Base-by-base conservation (phyloP, 257 asterid species). In the Linaria vulgaris region DNA sequence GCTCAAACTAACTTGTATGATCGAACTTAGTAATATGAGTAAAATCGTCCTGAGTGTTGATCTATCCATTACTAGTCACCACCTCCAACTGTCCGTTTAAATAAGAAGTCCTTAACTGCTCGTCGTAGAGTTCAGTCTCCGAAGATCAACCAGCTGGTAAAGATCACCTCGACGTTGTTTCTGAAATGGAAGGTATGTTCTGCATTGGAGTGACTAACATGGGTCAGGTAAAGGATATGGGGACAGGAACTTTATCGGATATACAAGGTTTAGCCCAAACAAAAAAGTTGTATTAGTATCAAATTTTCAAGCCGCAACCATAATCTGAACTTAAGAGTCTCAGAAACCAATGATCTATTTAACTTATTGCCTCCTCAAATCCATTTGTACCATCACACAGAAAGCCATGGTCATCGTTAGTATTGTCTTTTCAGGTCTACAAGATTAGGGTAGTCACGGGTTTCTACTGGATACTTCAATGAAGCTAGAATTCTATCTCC, bases 111-210 rank as follows among this genome's bases (percentile, higher is more conserved):
- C 61, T 69, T 63, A 77, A 66, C 66, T n/a, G 52, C 75, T 46
- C 24, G 41, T 61, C 13, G 53, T 64, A 52, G 79, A 67, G 59
- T 74, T 64, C 63, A 82, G 76, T 67, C 96, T 84, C 63, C 80
- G 79, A 71, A 91, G 72, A 74, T 91, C 97, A 34, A 91, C 88
- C 63, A 91, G 79, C 76, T 88, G 88, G 79, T 90, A 90, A 55
- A 90, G 87, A 67, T 88, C 96, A 30, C 96, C 96, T 24, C 97
- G 80, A 17, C 86, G 79, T 72, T 90, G 96, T 67, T 48, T 80
- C 76, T 88, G 91, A 77, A 88, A 82, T 12, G 94, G 97, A 74
- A 85, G 89, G 75, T 72, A 67, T 17, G 73, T 82, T 73, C 97
- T 90, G 94, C 64, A 69, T 70, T 11, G 23, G 30, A 24, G 46